Conservation (phyloP, 2,329 filamentous ascomycete genomes). For the Tolypocladium amazonense region DNA sequence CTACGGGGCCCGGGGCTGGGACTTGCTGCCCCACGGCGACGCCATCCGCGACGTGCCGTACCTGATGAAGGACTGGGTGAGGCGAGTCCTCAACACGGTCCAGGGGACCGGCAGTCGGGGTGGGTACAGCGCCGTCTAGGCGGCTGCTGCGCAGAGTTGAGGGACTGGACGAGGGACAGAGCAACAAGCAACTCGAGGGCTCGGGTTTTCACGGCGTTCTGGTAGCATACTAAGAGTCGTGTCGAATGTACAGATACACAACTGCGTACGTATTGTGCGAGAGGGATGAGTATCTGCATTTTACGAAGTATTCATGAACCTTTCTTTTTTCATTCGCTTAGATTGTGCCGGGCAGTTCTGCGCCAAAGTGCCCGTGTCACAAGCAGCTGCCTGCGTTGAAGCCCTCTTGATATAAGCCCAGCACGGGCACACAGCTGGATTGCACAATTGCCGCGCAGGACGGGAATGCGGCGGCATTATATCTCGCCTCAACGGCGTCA, state of each 20-base stretch:
- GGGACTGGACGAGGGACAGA: neutral
- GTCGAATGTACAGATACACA: neutral
- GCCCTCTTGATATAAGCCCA: neutral
- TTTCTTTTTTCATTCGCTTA: neutral
- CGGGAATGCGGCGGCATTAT: no score
- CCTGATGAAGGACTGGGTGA: conserved; percentile 77
- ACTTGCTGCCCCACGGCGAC: conserved; percentile 85
- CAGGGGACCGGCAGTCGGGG: conserved; percentile 77
- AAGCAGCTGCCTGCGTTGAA: neutral
- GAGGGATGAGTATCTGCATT: neutral
- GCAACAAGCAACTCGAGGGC: neutral
- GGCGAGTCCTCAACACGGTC: conserved; percentile 70
- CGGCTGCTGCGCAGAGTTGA: neutral
- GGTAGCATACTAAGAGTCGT: neutral
- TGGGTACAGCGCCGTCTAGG: conserved; percentile 86
- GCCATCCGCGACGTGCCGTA: conserved; percentile 88
- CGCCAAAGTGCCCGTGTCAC: neutral
- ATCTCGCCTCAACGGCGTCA: no score
- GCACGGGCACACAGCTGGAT: neutral
- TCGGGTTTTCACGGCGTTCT: neutral
- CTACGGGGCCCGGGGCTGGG: conserved; percentile 91
- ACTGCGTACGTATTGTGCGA: neutral
- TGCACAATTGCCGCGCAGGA: no score
- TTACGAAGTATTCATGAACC: neutral
- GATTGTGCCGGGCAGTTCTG: no score